A percentile compares a stretch with the other conserved stretches of the same genome.
phyloP scores from a whole-genome alignment of 805 yeast genomes.

The Teunomyces lycoperdinae region DNA sequence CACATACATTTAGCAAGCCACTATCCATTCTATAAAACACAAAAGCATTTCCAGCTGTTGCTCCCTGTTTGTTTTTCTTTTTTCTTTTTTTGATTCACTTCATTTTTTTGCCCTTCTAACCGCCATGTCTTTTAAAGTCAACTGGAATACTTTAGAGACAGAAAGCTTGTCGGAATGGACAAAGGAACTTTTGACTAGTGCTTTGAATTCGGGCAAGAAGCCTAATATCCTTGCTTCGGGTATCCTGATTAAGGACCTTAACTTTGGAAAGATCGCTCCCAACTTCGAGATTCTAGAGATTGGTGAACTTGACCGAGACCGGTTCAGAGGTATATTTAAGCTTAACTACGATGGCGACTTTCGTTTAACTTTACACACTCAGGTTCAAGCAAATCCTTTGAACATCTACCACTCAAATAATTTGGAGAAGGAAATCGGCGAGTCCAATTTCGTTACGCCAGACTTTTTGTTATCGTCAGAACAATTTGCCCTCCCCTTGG shows the following conservation, averaged over 20 bases:
- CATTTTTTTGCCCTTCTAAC: neutral
- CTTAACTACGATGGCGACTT: conserved; percentile 75
- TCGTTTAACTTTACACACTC: conserved; percentile 68
- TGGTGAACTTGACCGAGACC: conserved; percentile 73
- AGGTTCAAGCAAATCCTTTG: conserved; percentile 81
- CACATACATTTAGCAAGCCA: no score
- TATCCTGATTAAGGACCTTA: conserved; percentile 63
- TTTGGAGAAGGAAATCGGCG: conserved; percentile 33
- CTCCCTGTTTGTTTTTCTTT: neutral
- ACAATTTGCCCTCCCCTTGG: conserved; percentile 74
- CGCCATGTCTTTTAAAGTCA: conserved; percentile 71
- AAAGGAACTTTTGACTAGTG: conserved; percentile 62
- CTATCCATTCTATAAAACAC: neutral
- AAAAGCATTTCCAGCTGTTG: neutral
- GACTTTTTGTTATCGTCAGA: conserved; percentile 62
- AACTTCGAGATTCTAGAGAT: conserved; percentile 74
- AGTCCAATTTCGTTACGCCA: conserved; percentile 56
- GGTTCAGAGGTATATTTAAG: conserved; percentile 80
- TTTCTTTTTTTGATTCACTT: neutral
- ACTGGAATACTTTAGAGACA: conserved; percentile 73
- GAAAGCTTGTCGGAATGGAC: conserved; percentile 62
- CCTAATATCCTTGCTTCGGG: conserved; percentile 70
- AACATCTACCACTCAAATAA: conserved; percentile 57
- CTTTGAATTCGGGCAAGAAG: conserved; percentile 68
- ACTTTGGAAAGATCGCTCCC: conserved; percentile 75